phyloP scores from a whole-genome alignment of 768 basidiomycete genomes.

The Pulveroboletus sp. region DNA sequence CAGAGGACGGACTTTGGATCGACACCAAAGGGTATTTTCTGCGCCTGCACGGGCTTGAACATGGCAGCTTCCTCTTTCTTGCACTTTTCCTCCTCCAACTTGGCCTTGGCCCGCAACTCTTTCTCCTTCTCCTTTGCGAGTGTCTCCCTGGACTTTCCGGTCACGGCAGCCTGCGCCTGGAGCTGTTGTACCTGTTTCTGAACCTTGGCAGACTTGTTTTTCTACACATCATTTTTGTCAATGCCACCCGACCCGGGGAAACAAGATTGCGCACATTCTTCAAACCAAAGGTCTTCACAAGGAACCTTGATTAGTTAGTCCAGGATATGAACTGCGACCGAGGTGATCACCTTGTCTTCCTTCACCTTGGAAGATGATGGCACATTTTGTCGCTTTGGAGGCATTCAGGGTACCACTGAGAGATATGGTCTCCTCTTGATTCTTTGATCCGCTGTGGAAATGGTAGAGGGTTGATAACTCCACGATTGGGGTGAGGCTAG shows the following conservation, averaged over 20 bases:
- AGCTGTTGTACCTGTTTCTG: conserved; percentile 80
- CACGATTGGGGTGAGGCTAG: not conserved
- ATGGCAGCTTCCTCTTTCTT: conserved; percentile 82
- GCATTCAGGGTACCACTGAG: conserved; percentile 42
- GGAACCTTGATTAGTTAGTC: conserved; percentile 29
- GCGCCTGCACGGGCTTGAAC: conserved; percentile 71
- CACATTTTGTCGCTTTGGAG: conserved; percentile 70
- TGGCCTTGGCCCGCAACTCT: conserved; percentile 66
- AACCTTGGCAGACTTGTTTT: conserved; percentile 93
- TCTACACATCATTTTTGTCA: conserved; percentile 41
- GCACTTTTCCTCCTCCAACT: conserved; percentile 76
- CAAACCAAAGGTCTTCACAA: conserved; percentile 74
- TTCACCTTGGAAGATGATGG: conserved; percentile 63
- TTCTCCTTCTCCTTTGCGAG: conserved; percentile 87
- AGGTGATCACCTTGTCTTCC: conserved; percentile 67
- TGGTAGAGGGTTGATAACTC: not conserved
- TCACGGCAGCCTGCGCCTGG: conserved; percentile 65
- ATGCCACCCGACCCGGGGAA: conserved; percentile 5
- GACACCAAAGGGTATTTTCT: conserved; percentile 91
- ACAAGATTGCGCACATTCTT: conserved; percentile 62
- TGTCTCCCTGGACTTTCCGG: conserved; percentile 76
- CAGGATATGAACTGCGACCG: conserved; percentile 6
- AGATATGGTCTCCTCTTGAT: not conserved
- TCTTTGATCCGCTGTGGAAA: not conserved
- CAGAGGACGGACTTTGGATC: conserved; percentile 96